phyloP scores from a whole-genome alignment of 306 rosid species.

The Alnus glutinosa region DNA sequence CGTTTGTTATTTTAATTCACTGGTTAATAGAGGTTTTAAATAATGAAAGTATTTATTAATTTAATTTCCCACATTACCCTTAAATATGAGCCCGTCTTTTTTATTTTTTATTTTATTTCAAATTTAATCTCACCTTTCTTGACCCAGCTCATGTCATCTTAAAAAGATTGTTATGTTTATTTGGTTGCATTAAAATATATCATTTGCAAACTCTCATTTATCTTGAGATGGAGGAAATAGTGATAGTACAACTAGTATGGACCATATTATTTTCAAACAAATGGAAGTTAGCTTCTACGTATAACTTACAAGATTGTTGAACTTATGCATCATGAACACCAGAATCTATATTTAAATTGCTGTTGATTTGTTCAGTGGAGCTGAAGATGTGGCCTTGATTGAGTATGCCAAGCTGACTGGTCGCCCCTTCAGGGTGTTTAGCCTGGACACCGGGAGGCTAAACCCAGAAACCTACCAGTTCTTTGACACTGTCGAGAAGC shows the following conservation, averaged over 20 bases:
- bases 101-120: too few relatives aligned
- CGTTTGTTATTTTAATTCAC: not conserved
- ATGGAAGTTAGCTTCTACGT: not conserved
- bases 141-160: too few relatives aligned
- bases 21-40: not conserved
- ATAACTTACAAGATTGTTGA: not conserved
- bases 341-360: not conserved
- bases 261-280: not conserved
- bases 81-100: too few relatives aligned
- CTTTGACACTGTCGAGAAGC: slow-evolving; percentile 81
- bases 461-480: slow-evolving; percentile 82
- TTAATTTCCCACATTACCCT: too few relatives aligned
- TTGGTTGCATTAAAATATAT: too few relatives aligned
- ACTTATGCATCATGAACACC: not conserved
- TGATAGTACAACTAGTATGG: not conserved
- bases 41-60: not conserved
- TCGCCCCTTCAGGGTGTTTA: slow-evolving; percentile 79
- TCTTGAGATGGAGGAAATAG: too few relatives aligned
- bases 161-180: too few relatives aligned
- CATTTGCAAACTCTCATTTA: too few relatives aligned
- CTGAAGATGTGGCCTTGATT: slow-evolving; percentile 92
- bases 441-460: slow-evolving; percentile 90
- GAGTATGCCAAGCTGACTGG: slow-evolving; percentile 94
- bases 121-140: too few relatives aligned
- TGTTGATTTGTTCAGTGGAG: slow-evolving; percentile 66